phyloP scores from a whole-genome alignment of 2,329 filamentous ascomycete species.

The Mollisiaceae sp. region DNA sequence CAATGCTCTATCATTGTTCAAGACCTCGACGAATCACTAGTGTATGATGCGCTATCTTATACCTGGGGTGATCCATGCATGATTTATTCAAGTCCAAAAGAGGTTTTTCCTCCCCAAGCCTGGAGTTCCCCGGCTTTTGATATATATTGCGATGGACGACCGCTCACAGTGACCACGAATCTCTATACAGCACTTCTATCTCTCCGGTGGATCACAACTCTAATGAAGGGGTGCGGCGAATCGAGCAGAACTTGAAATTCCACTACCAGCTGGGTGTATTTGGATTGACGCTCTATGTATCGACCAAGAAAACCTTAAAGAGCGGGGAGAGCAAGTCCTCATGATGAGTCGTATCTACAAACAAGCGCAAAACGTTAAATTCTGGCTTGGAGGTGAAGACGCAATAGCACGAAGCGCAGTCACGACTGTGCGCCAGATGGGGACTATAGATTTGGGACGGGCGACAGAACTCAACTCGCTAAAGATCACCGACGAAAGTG shows the following conservation, averaged over 20 bases:
- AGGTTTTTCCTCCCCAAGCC: background rate
- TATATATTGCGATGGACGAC: slow-evolving; percentile 7
- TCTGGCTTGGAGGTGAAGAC: slow-evolving; percentile 3
- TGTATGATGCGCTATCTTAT: background rate
- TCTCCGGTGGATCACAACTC: background rate
- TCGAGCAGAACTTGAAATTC: background rate
- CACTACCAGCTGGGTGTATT: background rate
- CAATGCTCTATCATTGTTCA: background rate
- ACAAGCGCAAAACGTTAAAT: background rate
- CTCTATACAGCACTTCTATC: slow-evolving; percentile 3
- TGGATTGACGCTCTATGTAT: slow-evolving; percentile 11
- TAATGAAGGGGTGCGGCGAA: too few relatives aligned
- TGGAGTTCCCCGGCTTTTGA: too few relatives aligned
- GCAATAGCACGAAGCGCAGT: too few relatives aligned
- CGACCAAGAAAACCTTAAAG: background rate
- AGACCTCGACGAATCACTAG: background rate
- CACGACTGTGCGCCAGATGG: too few relatives aligned
- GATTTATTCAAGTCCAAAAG: slow-evolving; percentile 4
- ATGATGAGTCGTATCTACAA: slow-evolving; percentile 1
- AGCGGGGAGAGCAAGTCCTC: background rate
- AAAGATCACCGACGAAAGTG: too few relatives aligned
- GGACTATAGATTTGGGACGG: too few relatives aligned
- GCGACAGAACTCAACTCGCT: too few relatives aligned
- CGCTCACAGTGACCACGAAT: background rate
- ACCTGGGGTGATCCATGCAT: background rate